A percentile compares a stretch with the other conserved stretches of the same genome.
phyloP scores from a whole-genome alignment of 1,284 basidiomycete genomes.

The Violaceomyces palustris region DNA sequence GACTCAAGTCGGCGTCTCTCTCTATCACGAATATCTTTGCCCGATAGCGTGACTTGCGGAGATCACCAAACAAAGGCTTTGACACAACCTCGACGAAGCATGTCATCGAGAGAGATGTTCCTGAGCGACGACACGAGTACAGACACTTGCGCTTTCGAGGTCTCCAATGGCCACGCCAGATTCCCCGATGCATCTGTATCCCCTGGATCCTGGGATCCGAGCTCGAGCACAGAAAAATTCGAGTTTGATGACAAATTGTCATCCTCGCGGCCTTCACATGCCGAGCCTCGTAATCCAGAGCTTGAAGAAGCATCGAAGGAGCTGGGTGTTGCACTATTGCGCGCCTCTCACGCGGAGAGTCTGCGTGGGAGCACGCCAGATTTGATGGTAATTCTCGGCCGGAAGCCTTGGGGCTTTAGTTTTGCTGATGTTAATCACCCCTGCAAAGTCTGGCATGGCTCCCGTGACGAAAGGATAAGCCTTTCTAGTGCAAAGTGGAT shows the following conservation, averaged over 20 bases:
- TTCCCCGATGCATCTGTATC: background rate
- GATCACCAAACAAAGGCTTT: no score
- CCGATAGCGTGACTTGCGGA: no score
- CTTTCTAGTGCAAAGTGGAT: slow-evolving; percentile 79
- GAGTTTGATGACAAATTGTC: no score
- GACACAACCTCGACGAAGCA: no score
- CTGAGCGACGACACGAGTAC: background rate
- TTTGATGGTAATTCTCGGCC: slow-evolving; percentile 81
- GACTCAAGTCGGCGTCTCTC: no score
- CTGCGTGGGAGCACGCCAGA: slow-evolving; percentile 84
- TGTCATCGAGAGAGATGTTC: no score
- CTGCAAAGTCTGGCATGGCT: slow-evolving; percentile 89
- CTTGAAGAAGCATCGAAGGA: slow-evolving; percentile 12
- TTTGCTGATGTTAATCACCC: slow-evolving; percentile 66
- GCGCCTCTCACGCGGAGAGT: slow-evolving; percentile 90
- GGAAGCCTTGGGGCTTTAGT: slow-evolving; percentile 64
- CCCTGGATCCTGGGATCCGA: background rate
- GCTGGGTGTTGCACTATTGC: slow-evolving; percentile 68
- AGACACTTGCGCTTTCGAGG: background rate
- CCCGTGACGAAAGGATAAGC: slow-evolving; percentile 84
- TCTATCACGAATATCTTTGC: no score
- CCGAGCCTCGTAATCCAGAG: background rate
- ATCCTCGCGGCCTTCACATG: no score
- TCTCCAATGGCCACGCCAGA: background rate
- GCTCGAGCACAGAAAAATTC: no score